phyloP scores from a whole-genome alignment of 768 basidiomycete species.

The Naganishia vishniacii region DNA sequence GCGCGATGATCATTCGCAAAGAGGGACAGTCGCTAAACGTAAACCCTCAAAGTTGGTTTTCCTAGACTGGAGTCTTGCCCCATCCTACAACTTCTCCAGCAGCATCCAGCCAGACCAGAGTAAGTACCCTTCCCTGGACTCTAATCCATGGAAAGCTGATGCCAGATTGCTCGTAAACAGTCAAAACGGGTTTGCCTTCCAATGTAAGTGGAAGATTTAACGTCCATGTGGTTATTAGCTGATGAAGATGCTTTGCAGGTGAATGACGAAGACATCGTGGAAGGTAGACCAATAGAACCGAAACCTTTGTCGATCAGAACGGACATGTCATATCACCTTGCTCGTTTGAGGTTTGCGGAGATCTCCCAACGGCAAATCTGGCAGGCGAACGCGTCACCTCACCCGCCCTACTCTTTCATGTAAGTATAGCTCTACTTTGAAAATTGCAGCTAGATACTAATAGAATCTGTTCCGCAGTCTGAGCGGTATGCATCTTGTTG shows the following conservation, averaged over 20 bases:
- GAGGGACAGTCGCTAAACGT: too few relatives aligned
- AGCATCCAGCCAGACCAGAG: constrained; percentile 49
- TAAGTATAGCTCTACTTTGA: constrained; percentile 23
- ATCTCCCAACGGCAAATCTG: constrained; percentile 48
- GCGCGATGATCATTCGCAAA: too few relatives aligned
- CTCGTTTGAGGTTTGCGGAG: constrained; percentile 44
- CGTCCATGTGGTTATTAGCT: background rate
- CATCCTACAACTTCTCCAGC: constrained; percentile 45
- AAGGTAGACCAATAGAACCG: constrained; percentile 40
- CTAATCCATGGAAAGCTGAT: background rate
- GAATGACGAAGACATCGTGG: constrained; percentile 48
- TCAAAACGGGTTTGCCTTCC: constrained; percentile 48
- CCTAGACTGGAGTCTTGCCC: constrained; percentile 48
- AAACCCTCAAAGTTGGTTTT: constrained; percentile 35
- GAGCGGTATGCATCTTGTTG: constrained; percentile 25
- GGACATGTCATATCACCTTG: constrained; percentile 47
- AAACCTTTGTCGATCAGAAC: constrained; percentile 40
- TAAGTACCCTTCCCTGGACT: constrained; percentile 27
- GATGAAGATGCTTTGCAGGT: constrained; percentile 23
- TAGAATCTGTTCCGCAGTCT: constrained; percentile 6
- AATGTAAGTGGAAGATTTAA: constrained; percentile 30
- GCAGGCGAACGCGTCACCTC: constrained; percentile 45
- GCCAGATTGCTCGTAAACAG: constrained; percentile 28
- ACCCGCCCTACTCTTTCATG: constrained; percentile 48
- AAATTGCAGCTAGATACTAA: background rate